Conservation (phyloP, 371 early-diverging fungal genomes). For the Lichtheimia ornata region DNA sequence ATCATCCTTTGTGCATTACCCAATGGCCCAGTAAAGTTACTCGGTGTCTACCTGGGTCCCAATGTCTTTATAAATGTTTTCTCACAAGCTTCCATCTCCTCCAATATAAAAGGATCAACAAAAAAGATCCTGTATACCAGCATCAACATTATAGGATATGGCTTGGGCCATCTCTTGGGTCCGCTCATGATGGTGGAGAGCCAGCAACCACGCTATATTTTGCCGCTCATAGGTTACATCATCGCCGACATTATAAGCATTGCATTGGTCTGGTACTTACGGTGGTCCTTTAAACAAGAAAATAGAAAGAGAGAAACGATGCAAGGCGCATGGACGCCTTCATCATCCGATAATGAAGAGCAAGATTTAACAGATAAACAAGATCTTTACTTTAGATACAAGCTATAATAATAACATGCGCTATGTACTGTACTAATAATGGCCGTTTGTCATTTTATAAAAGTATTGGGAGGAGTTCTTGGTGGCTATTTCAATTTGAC, state of each 20-base stretch:
- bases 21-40: constrained; percentile 3
- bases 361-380: constrained; percentile 38
- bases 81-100: constrained; percentile 9
- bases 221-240: constrained; percentile 21
- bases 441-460: no score
- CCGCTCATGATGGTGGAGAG: constrained; percentile 17
- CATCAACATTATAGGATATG: not conserved
- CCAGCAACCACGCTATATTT: constrained; percentile 13
- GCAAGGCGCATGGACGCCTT: not conserved
- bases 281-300: constrained; percentile 2
- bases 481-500: no score
- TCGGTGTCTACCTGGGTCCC: constrained; percentile 11
- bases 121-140: constrained; percentile 20
- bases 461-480: no score
- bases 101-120: constrained; percentile 15
- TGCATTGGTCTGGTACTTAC: constrained; percentile 13
- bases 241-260: constrained; percentile 25
- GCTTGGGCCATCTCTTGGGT: constrained; percentile 21
- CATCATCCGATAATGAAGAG: not conserved
- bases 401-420: constrained; percentile 15
- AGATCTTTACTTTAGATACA: constrained; percentile 37
- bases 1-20: constrained; percentile 8
- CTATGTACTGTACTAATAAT: no score
- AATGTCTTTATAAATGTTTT: constrained; percentile 8
- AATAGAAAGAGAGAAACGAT: not conserved